Conservation (phyloP, 495 filamentous ascomycete species). For the Aspergillus ellipticus region DNA sequence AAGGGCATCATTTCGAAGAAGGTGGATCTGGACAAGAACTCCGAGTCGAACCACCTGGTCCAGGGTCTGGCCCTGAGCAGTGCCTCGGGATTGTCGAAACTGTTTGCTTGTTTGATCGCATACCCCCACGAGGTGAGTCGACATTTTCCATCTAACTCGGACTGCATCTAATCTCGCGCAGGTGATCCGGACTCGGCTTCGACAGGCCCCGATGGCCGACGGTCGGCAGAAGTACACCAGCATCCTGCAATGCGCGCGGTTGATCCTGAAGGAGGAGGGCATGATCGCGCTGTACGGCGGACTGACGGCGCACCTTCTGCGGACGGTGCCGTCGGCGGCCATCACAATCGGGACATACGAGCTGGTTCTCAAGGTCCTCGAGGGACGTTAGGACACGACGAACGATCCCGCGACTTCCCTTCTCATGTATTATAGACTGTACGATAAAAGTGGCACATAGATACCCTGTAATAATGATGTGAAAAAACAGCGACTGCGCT, state of each 20-base stretch:
- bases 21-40: constrained; percentile 38
- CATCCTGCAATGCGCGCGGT: constrained; percentile 73
- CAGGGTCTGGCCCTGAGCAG: constrained; percentile 50
- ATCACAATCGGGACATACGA: constrained; percentile 95
- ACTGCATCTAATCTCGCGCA: constrained; percentile 48
- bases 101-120: constrained; percentile 72
- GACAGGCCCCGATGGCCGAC: constrained; percentile 72
- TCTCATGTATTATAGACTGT: constrained; percentile 13
- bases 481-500: background rate
- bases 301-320: constrained; percentile 78
- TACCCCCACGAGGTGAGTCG: constrained; percentile 65
- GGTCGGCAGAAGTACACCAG: constrained; percentile 78
- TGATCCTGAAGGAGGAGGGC: constrained; percentile 81
- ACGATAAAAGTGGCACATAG: constrained; percentile 7
- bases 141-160: background rate
- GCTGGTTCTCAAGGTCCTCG: constrained; percentile 61
- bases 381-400: background rate
- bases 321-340: constrained; percentile 82
- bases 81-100: constrained; percentile 77
- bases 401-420: background rate
- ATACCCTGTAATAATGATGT: constrained; percentile 8
- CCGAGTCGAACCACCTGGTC: constrained; percentile 26
- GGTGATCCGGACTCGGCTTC: constrained; percentile 67
- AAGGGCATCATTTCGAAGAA: constrained; percentile 61
- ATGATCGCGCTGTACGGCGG: constrained; percentile 79